A percentile compares a stretch with the other conserved stretches of the same genome.
These are phyloP conservation scores for Ophiostoma tasmaniense DNA, from an alignment of 2,329 filamentous ascomycete genomes.

Conservation along the genomic window DNA sequence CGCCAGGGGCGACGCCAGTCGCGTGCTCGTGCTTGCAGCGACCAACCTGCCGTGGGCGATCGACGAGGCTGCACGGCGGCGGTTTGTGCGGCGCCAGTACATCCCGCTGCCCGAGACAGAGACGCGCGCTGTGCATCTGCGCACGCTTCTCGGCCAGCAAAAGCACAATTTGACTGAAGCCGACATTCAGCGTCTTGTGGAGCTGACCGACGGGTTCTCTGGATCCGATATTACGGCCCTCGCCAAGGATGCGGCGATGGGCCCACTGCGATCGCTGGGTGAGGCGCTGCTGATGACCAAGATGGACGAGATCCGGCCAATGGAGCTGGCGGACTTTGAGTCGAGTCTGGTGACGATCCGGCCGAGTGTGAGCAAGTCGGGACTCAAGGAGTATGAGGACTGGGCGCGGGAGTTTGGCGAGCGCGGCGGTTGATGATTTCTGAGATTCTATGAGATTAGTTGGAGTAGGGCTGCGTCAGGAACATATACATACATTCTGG, in stretches of 20 bases:
- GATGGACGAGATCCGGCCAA: conserved; percentile 89
- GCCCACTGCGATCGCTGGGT: conserved; percentile 78
- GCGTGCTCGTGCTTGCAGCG: conserved; percentile 86
- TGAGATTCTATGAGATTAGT: neutral
- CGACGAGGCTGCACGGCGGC: conserved; percentile 81
- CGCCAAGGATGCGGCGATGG: conserved; percentile 97
- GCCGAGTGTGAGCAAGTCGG: conserved; percentile 78
- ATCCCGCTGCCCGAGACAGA: conserved; percentile 84
- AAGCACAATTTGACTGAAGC: conserved; percentile 66
- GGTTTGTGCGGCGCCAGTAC: conserved; percentile 91
- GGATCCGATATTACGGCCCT: conserved; percentile 94
- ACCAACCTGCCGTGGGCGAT: conserved; percentile 98
- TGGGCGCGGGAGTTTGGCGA: conserved; percentile 94
- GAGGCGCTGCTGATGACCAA: conserved; percentile 84
- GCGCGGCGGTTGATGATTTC: conserved; percentile 56
- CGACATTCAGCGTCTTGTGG: conserved; percentile 68
- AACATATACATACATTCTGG: neutral
- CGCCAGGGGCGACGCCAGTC: conserved; percentile 68
- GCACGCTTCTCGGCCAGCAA: conserved; percentile 74
- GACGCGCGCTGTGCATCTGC: conserved; percentile 71
- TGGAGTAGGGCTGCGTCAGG: neutral
- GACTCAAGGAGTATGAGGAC: conserved; percentile 82
- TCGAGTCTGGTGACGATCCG: conserved; percentile 77
- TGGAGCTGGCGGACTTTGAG: conserved; percentile 73
- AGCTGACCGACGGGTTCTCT: conserved; percentile 87